phyloP scores from a whole-genome alignment of 495 filamentous ascomycete genomes.

The Penicillium odoratum region DNA sequence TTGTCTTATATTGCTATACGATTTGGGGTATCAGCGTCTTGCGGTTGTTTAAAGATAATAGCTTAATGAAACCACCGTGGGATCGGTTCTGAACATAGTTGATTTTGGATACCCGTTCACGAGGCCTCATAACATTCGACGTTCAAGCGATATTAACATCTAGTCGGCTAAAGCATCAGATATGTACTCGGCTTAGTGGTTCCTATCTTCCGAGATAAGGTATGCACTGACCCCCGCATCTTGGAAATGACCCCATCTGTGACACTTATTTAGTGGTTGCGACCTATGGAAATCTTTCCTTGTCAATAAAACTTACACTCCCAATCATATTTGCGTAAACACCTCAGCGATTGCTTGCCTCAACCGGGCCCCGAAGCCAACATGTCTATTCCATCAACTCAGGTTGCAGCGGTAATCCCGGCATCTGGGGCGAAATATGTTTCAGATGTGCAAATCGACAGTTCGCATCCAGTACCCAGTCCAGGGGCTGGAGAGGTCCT shows the following conservation, averaged over 20 bases:
- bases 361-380: background rate
- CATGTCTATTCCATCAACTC: constrained; percentile 33
- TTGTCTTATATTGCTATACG: constrained; percentile 47
- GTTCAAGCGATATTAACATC: background rate
- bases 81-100: constrained; percentile 3
- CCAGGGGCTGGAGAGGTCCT: constrained; percentile 39
- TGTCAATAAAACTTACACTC: background rate
- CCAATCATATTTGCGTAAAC: background rate
- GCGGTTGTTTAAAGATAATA: constrained; percentile 37
- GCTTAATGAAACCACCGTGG: constrained; percentile 36
- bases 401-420: constrained; percentile 39
- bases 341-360: background rate
- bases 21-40: constrained; percentile 21
- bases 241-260: constrained; percentile 9
- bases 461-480: constrained; percentile 32
- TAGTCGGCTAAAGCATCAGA: background rate
- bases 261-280: background rate
- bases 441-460: constrained; percentile 30
- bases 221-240: constrained; percentile 22
- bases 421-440: constrained; percentile 23
- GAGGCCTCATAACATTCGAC: too few relatives aligned
- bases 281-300: background rate
- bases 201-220: constrained; percentile 13
- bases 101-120: background rate
- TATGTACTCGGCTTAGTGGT: background rate